These are phyloP conservation scores for Alloascoidea hylecoeti DNA, from an alignment of 805 yeast genomes.

Conservation along the genomic window DNA sequence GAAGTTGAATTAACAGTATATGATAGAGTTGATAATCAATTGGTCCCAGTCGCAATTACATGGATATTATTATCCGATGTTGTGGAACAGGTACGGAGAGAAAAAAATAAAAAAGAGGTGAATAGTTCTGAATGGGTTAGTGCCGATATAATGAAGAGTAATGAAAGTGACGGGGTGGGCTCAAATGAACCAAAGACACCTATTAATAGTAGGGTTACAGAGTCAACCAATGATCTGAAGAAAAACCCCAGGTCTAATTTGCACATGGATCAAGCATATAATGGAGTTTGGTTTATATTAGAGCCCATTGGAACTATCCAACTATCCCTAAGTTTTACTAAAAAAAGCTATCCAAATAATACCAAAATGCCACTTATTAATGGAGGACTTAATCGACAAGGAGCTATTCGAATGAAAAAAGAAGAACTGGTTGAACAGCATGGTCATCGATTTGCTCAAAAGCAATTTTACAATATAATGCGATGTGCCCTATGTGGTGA, in stretches of 20 bases:
- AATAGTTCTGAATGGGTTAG: conserved; percentile 56
- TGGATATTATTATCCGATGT: conserved; percentile 71
- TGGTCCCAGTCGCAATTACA: conserved; percentile 63
- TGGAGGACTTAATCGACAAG: conserved; percentile 69
- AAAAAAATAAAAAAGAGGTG: conserved; percentile 56
- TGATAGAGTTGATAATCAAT: conserved; percentile 44
- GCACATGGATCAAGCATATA: neutral
- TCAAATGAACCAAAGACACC: conserved; percentile 3
- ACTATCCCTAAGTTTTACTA: conserved; percentile 51
- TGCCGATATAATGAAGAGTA: conserved; percentile 25
- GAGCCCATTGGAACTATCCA: conserved; percentile 74
- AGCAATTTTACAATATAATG: conserved; percentile 75
- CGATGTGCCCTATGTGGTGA: conserved; percentile 82
- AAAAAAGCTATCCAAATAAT: conserved; percentile 29
- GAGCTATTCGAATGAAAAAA: conserved; percentile 62
- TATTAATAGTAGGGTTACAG: neutral
- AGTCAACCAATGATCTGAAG: no score
- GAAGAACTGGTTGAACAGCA: conserved; percentile 69
- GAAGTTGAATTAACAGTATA: conserved; percentile 64
- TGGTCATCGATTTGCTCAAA: conserved; percentile 80
- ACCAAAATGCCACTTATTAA: no score
- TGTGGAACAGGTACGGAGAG: conserved; percentile 72
- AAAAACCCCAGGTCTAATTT: no score
- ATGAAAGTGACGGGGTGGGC: conserved; percentile 5
- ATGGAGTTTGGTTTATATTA: conserved; percentile 13